Conservation (phyloP, 306 rosid species). For the Vigna mungo region DNA sequence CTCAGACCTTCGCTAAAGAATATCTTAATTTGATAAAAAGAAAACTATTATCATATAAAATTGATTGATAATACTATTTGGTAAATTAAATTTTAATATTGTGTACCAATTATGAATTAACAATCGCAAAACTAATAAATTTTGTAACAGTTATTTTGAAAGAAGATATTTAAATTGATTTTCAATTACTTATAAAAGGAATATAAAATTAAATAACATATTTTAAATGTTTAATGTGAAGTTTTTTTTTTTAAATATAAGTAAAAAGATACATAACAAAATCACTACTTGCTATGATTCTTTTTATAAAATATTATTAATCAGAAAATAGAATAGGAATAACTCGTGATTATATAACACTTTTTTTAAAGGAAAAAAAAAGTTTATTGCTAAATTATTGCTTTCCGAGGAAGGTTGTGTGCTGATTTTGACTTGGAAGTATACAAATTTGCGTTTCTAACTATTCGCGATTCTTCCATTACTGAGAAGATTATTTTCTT, state of each 20-base stretch:
- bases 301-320: background rate
- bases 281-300: background rate
- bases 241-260: background rate
- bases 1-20: no score
- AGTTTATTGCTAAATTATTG: background rate
- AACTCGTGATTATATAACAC: background rate
- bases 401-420: background rate
- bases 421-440: background rate
- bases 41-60: no score
- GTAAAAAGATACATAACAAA: background rate
- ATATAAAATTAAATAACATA: background rate
- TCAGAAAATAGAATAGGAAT: background rate
- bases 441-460: constrained; percentile 2
- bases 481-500: constrained; percentile 23
- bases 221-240: background rate
- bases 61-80: no score
- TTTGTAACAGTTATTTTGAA: background rate
- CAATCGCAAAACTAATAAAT: background rate
- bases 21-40: no score
- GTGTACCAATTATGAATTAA: background rate
- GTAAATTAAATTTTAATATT: background rate
- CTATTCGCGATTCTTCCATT: constrained; percentile 12
- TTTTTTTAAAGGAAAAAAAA: background rate
- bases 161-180: background rate
- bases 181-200: background rate